Percentiles rank a stretch among this genome's conserved stretches.
Conservation (phyloP, 495 filamentous ascomycete species). For the Saxophila tyrrhenica region DNA sequence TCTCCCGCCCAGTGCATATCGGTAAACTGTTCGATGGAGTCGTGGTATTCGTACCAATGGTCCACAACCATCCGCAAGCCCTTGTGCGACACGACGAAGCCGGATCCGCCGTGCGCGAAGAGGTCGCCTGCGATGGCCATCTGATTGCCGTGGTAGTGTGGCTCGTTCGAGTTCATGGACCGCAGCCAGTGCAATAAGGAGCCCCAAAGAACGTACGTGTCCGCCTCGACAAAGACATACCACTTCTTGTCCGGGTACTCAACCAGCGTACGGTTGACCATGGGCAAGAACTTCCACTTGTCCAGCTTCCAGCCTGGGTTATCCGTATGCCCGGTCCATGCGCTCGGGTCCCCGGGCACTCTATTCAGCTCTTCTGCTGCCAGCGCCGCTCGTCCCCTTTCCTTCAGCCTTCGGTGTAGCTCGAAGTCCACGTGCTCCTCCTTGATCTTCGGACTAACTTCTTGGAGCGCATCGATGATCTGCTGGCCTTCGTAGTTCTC, state of each 20-base stretch:
- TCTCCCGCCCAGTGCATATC: slow-evolving; percentile 2
- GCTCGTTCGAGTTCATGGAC: slow-evolving; percentile 35
- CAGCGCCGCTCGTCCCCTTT: slow-evolving; percentile 2
- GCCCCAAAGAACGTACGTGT: slow-evolving; percentile 55
- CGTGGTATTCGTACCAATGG: background rate
- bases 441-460: slow-evolving; percentile 30
- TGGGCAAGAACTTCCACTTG: slow-evolving; percentile 62
- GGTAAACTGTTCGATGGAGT: background rate
- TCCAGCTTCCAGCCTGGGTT: slow-evolving; percentile 49
- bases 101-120: slow-evolving; percentile 47
- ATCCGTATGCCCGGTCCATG: background rate
- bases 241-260: slow-evolving; percentile 42
- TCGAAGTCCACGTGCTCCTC: slow-evolving; percentile 37
- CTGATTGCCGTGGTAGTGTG: slow-evolving; percentile 42
- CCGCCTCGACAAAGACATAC: slow-evolving; percentile 59
- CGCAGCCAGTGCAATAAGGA: slow-evolving; percentile 45
- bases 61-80: slow-evolving; percentile 26
- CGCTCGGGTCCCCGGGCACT: background rate
- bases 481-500: slow-evolving; percentile 38
- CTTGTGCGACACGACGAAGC: slow-evolving; percentile 39
- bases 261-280: slow-evolving; percentile 39
- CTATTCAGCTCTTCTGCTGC: background rate
- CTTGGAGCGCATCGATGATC: slow-evolving; percentile 41
- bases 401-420: slow-evolving; percentile 37
- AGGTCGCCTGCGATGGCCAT: slow-evolving; percentile 23